phyloP scores from a whole-genome alignment of 352 stramenopile genomes.

The Phytophthora uliginosa region DNA sequence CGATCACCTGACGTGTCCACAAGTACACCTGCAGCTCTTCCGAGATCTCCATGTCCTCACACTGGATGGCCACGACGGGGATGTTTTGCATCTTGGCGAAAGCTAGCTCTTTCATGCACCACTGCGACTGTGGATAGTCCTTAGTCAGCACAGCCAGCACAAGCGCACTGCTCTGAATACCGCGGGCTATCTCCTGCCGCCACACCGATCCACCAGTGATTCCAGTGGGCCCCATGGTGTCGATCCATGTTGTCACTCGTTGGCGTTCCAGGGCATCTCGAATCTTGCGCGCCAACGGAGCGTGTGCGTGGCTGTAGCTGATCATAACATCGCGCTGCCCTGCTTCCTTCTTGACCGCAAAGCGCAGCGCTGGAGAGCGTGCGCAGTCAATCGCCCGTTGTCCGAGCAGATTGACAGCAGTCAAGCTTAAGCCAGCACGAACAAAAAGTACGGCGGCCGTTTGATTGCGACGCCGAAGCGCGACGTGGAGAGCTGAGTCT shows the following conservation, averaged over 20 bases:
- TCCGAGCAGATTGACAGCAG: conserved; percentile 64
- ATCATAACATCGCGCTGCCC: conserved; percentile 90
- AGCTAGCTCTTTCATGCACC: conserved; percentile 90
- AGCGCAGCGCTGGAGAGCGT: conserved; percentile 71
- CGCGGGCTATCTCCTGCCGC: conserved; percentile 84
- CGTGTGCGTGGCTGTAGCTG: conserved; percentile 88
- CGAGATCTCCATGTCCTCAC: conserved; percentile 83
- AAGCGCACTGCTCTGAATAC: conserved; percentile 79
- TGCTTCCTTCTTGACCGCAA: conserved; percentile 88
- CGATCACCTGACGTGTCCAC: conserved; percentile 88
- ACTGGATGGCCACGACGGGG: conserved; percentile 87
- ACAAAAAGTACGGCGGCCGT: conserved; percentile 75
- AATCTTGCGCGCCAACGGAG: conserved; percentile 68
- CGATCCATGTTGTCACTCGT: conserved; percentile 88
- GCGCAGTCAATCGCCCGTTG: conserved; percentile 84
- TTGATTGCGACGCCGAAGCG: conserved; percentile 76
- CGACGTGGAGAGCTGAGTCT: conserved; percentile 81
- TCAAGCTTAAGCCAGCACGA: conserved; percentile 75
- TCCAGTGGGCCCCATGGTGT: conserved; percentile 85
- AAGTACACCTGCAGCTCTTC: conserved; percentile 89
- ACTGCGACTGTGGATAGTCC: conserved; percentile 84
- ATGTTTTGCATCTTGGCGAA: conserved; percentile 91
- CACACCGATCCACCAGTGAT: conserved; percentile 85
- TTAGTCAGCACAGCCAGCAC: conserved; percentile 78
- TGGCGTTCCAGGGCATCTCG: conserved; percentile 75